Percentiles rank a stretch among this genome's conserved stretches.
These are phyloP conservation scores for Apostasia shenzhenica DNA, from an alignment of 106 monocot genomes.

Conservation along the genomic window DNA sequence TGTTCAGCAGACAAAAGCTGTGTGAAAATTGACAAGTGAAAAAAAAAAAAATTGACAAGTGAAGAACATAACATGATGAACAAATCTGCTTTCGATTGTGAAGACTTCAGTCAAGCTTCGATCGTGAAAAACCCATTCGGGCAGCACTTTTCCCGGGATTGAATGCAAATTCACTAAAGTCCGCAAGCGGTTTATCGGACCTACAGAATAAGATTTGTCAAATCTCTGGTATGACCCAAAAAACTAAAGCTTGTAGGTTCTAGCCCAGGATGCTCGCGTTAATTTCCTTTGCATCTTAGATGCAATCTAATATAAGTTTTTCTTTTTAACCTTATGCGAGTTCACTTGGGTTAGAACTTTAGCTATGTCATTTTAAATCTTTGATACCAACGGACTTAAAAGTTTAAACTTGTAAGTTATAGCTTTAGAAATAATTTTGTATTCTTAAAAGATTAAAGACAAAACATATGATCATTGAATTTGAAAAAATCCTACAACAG, in stretches of 20 bases:
- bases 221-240: background rate
- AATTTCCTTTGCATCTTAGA: too few species aligned
- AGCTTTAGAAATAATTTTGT: too few species aligned
- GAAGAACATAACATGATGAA: background rate
- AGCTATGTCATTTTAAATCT: too few species aligned
- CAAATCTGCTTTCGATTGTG: background rate
- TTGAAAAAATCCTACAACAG: background rate
- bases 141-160: slow-evolving; percentile 11
- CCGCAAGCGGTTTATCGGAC: slow-evolving; percentile 4
- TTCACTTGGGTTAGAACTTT: too few species aligned
- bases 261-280: too few species aligned
- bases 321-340: too few species aligned
- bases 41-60: background rate
- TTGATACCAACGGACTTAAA: too few species aligned
- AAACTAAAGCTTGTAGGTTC: background rate
- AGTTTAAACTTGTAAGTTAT: too few species aligned
- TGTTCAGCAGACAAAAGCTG: too few species aligned
- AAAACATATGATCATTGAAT: background rate
- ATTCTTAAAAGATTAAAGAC: background rate
- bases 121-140: background rate
- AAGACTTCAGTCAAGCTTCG: background rate
- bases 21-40: too few species aligned
- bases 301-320: too few species aligned
- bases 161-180: slow-evolving; percentile 24
- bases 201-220: slow-evolving; percentile 9